These are phyloP conservation scores for Synchytrium microbalum DNA, from an alignment of 371 early-diverging fungal genomes.

Conservation along the genomic window DNA sequence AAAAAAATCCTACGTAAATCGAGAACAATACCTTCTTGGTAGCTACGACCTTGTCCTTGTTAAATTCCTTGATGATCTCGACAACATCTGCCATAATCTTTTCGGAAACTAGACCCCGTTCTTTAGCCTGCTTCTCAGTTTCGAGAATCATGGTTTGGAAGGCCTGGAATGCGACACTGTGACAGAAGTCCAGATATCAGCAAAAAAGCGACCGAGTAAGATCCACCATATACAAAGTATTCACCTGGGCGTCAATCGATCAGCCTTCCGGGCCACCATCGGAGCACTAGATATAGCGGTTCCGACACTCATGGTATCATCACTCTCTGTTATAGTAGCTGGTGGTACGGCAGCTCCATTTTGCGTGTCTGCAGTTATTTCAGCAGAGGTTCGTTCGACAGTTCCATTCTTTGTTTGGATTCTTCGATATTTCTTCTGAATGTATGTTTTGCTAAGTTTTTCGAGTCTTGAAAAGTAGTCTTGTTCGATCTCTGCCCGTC, in stretches of 20 bases:
- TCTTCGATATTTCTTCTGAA: conserved; percentile 8
- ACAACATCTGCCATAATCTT: conserved; percentile 21
- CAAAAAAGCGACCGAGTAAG: neutral
- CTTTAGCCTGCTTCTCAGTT: conserved; percentile 23
- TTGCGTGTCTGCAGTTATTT: no score
- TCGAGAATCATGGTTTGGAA: conserved; percentile 23
- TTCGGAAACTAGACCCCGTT: conserved; percentile 17
- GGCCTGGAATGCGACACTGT: conserved; percentile 24
- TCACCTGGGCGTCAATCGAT: neutral
- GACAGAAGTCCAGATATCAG: neutral
- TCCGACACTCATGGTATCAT: neutral
- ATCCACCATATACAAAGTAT: neutral
- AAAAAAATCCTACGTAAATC: conserved; percentile 15
- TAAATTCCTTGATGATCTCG: conserved; percentile 31
- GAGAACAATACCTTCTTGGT: conserved; percentile 17
- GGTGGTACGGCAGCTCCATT: no score
- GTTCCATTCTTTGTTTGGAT: neutral
- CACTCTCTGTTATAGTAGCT: neutral
- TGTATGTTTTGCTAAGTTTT: conserved; percentile 19
- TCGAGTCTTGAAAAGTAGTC: conserved; percentile 14
- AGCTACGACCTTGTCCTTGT: conserved; percentile 14
- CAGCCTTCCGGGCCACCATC: neutral
- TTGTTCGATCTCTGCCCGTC: neutral
- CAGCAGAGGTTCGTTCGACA: no score
- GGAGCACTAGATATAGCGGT: neutral